These are phyloP conservation scores for Cicer bijugum DNA, from an alignment of 306 rosid species.

Conservation along the genomic window DNA sequence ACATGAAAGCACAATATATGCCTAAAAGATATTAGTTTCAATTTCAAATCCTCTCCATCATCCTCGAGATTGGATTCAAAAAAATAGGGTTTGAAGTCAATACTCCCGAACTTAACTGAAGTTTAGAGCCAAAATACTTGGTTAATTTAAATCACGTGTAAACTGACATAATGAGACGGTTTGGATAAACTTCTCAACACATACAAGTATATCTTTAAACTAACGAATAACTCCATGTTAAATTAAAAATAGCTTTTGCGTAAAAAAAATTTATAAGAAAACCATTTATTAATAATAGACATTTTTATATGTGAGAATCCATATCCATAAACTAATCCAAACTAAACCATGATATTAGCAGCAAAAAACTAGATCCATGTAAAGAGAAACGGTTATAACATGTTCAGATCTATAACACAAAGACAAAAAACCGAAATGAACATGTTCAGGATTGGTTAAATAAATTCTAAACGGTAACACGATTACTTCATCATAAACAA, in stretches of 20 bases:
- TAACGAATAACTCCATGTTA: neutral
- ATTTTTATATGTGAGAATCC: neutral
- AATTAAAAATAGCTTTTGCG: neutral
- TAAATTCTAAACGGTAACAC: conserved; percentile 23
- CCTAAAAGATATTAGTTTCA: neutral
- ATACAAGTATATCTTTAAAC: neutral
- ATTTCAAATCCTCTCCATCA: neutral
- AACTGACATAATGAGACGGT: neutral
- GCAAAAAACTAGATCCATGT: conserved; percentile 22
- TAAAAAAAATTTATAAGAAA: too few relatives aligned
- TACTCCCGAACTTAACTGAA: too few relatives aligned
- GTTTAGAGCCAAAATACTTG: too few relatives aligned
- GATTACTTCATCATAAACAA: neutral
- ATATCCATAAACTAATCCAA: neutral
- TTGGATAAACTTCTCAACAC: neutral
- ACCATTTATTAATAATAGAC: neutral
- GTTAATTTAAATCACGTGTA: conserved; percentile 12
- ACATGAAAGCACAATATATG: neutral
- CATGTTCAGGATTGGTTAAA: neutral
- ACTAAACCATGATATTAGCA: neutral
- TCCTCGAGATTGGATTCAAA: neutral
- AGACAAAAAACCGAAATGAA: conserved; percentile 24
- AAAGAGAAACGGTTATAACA: neutral
- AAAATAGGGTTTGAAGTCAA: too few relatives aligned
- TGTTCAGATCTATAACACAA: conserved; percentile 38